phyloP scores from a whole-genome alignment of 2,329 filamentous ascomycete species.

The Calonectria leucothoes region DNA sequence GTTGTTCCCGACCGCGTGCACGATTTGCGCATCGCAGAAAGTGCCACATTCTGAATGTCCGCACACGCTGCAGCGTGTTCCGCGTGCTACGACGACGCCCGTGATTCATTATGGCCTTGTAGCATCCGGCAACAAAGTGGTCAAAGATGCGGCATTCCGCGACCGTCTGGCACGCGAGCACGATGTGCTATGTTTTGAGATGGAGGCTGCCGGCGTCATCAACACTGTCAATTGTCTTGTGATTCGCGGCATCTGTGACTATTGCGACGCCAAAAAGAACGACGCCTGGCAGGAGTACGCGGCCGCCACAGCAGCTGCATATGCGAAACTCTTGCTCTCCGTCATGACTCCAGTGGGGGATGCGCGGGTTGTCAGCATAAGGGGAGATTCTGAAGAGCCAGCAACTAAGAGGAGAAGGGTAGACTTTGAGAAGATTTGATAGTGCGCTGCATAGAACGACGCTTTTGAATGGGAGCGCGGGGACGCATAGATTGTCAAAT shows the following conservation, averaged over 20 bases:
- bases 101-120: conserved; percentile 3
- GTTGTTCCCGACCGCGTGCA: neutral
- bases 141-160: conserved; percentile 3
- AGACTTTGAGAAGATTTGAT: neutral
- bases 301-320: neutral
- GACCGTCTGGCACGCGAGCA: neutral
- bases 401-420: neutral
- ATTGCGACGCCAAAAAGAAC: neutral
- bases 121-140: neutral
- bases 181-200: neutral
- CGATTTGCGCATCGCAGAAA: neutral
- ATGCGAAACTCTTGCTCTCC: neutral
- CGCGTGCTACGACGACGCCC: neutral
- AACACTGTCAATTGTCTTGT: neutral
- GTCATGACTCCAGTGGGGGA: neutral
- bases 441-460: rapidly evolving
- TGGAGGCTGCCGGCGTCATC: neutral
- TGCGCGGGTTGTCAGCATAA: neutral
- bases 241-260: neutral
- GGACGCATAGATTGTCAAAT: neutral
- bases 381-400: neutral
- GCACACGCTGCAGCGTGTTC: neutral
- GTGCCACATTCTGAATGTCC: neutral
- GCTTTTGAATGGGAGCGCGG: neutral
- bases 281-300: neutral